These are phyloP conservation scores for Karstenula rhodostoma DNA, from an alignment of 2,329 filamentous ascomycete species.

Conservation along the genomic window DNA sequence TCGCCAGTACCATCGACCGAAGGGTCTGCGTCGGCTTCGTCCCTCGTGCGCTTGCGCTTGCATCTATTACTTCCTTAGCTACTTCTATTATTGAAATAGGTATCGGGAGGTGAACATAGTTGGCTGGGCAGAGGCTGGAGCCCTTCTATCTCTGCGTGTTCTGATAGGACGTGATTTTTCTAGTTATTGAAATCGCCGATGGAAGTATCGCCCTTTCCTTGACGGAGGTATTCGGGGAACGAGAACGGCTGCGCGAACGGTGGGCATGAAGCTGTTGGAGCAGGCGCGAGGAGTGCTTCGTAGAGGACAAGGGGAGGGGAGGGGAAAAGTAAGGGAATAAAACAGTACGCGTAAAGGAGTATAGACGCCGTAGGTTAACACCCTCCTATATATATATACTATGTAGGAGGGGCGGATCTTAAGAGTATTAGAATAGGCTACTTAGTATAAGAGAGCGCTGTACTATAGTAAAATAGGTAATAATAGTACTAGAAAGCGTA, in stretches of 20 bases:
- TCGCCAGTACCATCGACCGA: conserved; percentile 1
- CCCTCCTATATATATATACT: conserved; percentile 15
- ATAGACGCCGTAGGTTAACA: conserved; percentile 12
- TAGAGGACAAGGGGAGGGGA: conserved; percentile 9
- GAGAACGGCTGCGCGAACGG: conserved; percentile 7
- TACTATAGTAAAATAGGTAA: conserved; percentile 12
- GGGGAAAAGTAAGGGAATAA: conserved; percentile 12
- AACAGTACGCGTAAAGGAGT: conserved; percentile 16
- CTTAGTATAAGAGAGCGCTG: conserved; percentile 10
- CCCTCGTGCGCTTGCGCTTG: conserved; percentile 9
- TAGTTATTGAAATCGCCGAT: conserved; percentile 6
- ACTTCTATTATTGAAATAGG: conserved; percentile 5
- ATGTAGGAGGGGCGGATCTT: conserved; percentile 13
- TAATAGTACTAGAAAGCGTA: conserved; percentile 15
- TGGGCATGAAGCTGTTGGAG: conserved; percentile 10
- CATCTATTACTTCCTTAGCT: conserved; percentile 5
- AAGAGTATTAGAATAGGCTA: conserved; percentile 12
- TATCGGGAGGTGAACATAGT: conserved; percentile 5
- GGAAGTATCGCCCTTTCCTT: conserved; percentile 6
- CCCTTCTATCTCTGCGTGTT: conserved; percentile 8
- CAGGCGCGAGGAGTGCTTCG: conserved; percentile 15
- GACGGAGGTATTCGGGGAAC: conserved; percentile 7
- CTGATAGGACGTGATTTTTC: conserved; percentile 9
- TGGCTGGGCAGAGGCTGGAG: conserved; percentile 6
- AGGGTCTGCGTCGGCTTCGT: conserved; percentile 7